phyloP scores from a whole-genome alignment of 2,329 filamentous ascomycete genomes.

The Pseudogymnoascus sp. region DNA sequence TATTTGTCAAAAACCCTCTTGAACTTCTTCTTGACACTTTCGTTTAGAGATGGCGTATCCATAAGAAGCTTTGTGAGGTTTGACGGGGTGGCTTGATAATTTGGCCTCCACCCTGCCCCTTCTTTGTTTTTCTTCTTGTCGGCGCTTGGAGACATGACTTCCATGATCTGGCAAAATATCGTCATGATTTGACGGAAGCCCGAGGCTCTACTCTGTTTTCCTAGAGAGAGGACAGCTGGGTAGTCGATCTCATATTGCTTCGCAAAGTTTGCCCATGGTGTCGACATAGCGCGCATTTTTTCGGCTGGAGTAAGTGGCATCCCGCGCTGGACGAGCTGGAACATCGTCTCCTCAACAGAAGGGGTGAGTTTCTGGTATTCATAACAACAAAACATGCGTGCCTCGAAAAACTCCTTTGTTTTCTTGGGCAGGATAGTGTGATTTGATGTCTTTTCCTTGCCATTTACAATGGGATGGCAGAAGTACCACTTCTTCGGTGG shows the following conservation, averaged over 20 bases:
- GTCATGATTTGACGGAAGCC: conserved; percentile 29
- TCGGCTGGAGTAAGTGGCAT: conserved; percentile 37
- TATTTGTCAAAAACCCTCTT: conserved; percentile 28
- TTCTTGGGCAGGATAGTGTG: conserved; percentile 30
- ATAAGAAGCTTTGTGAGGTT: conserved; percentile 26
- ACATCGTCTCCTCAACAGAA: conserved; percentile 40
- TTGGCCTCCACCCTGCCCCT: conserved; percentile 17
- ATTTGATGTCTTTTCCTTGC: conserved; percentile 17
- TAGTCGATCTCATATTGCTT: conserved; percentile 36
- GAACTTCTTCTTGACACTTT: conserved; percentile 23
- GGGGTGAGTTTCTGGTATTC: conserved; percentile 33
- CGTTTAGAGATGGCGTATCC: conserved; percentile 20
- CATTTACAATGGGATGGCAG: conserved; percentile 22
- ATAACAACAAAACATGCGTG: conserved; percentile 34
- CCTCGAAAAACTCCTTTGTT: conserved; percentile 30
- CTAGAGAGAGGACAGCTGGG: conserved; percentile 20
- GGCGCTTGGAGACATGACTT: conserved; percentile 17
- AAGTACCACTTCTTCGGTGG: conserved; percentile 34
- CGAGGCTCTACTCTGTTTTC: conserved; percentile 27
- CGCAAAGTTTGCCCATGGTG: conserved; percentile 37
- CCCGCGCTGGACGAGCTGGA: conserved; percentile 39
- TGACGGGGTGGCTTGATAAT: conserved; percentile 24
- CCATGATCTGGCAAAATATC: conserved; percentile 29
- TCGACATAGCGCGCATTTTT: conserved; percentile 37
- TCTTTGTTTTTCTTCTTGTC: conserved; percentile 9